A percentile compares a stretch with the other conserved stretches of the same genome.
Evolutionary conservation across 164 flowering plant species (phyloP).

Genomic region (Nymphaea thermarum): DNA sequence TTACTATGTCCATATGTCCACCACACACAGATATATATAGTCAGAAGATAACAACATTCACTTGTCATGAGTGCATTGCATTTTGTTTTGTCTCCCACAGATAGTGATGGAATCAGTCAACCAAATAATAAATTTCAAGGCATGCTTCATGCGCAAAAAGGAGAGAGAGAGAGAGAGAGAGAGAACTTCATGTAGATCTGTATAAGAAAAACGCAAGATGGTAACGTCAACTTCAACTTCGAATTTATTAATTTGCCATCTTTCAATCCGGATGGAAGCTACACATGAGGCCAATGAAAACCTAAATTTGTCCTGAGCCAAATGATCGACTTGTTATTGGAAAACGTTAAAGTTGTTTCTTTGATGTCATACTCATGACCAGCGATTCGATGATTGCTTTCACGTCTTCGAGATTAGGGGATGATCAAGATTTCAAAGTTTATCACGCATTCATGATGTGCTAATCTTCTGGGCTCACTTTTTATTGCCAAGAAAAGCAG

Average conservation of each 20-base stretch:
- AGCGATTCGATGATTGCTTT: not conserved
- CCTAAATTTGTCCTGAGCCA: too few species aligned
- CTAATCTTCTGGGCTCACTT: not conserved
- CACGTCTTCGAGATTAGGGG: not conserved
- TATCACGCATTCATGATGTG: not conserved
- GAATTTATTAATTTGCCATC: not conserved
- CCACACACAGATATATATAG: too few species aligned
- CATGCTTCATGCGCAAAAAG: too few species aligned
- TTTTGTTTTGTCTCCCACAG: not conserved
- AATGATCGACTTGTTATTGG: too few species aligned
- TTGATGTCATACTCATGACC: not conserved
- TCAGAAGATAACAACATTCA: not conserved
- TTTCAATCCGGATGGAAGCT: not conserved
- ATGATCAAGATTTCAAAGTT: not conserved
- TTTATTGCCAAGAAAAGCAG: not conserved
- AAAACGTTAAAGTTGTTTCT: too few species aligned
- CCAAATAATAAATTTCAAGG: too few species aligned
- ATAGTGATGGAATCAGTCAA: not conserved
- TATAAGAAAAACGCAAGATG: too few species aligned
- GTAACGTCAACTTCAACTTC: too few species aligned
- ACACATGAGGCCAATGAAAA: not conserved
- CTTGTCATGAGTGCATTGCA: not conserved
- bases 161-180: not conserved
- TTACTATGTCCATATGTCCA: too few species aligned
- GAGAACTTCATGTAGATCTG: not conserved